phyloP scores from a whole-genome alignment of 2,329 filamentous ascomycete species.

The Ophiostoma himal-ulmi region DNA sequence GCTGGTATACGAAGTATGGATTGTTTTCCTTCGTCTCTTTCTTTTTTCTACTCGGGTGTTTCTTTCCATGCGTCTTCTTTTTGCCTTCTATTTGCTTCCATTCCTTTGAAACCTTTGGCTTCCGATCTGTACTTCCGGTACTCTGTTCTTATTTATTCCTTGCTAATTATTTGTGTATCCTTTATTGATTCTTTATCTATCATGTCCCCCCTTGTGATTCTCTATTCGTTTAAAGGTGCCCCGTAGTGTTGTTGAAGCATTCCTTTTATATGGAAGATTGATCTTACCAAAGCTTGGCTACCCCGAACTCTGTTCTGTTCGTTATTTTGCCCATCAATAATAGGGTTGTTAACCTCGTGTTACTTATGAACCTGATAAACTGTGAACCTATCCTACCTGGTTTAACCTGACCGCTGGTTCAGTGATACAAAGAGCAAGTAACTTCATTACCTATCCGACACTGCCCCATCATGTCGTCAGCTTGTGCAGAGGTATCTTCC shows the following conservation, averaged over 20 bases:
- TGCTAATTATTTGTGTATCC: neutral
- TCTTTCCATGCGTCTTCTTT: conserved; percentile 10
- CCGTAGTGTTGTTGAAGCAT: neutral
- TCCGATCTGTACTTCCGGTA: neutral
- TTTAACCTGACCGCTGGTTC: neutral
- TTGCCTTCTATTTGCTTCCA: conserved; percentile 7
- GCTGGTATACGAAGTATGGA: neutral
- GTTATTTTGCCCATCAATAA: neutral
- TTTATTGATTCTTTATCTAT: neutral
- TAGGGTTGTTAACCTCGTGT: neutral
- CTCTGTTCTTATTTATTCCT: neutral
- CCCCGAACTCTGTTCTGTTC: neutral
- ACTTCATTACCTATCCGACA: neutral
- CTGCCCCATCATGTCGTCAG: conserved; percentile 3
- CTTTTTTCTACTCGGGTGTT: neutral
- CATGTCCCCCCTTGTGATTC: neutral
- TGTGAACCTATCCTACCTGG: neutral
- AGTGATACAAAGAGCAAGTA: neutral
- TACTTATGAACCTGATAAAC: neutral
- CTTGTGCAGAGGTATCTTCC: neutral
- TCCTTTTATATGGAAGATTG: neutral
- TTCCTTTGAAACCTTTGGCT: neutral
- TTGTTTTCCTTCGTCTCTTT: neutral
- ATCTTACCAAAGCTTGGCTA: neutral
- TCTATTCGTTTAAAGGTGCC: neutral